Percentiles rank a stretch among this genome's conserved stretches.
Evolutionary conservation across 257 asterid species (phyloP).

Genomic region (Penstemon eatonii): DNA sequence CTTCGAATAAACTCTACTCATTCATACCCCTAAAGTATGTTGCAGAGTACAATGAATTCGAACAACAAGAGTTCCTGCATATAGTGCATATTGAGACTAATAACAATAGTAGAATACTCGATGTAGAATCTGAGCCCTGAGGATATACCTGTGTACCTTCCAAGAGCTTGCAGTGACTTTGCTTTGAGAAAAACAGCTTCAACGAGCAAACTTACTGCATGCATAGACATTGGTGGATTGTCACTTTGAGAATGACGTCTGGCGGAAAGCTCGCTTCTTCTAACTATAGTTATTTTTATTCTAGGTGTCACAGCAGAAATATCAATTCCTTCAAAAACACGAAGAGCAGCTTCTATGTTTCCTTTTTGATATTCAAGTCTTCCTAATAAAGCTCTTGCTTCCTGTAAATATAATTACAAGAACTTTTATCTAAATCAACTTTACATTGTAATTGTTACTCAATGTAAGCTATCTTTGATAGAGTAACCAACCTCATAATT

Average conservation of each 20-base stretch:
- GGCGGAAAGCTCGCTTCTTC: conserved; percentile 59
- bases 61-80: not conserved
- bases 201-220: conserved; percentile 81
- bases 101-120: too few relatives aligned
- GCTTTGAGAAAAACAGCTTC: conserved; percentile 93
- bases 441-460: not conserved
- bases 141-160: conserved; percentile 73
- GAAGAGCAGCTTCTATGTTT: conserved; percentile 83
- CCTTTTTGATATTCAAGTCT: conserved; percentile 95
- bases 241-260: conserved; percentile 80
- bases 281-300: conserved; percentile 55
- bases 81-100: conserved; percentile 8
- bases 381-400: conserved; percentile 93
- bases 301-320: conserved; percentile 70
- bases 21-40: too few relatives aligned
- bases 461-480: conserved; percentile 2
- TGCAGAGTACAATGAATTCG: too few relatives aligned
- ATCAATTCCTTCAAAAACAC: conserved; percentile 90
- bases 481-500: conserved; percentile 75
- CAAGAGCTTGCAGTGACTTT: conserved; percentile 74
- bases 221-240: conserved; percentile 79
- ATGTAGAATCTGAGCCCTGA: not conserved
- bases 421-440: too few relatives aligned
- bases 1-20: too few relatives aligned
- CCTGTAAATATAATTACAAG: conserved; percentile 37